phyloP scores from a whole-genome alignment of 1,139 yeast genomes.

The Scheffersomyces stambukii region DNA sequence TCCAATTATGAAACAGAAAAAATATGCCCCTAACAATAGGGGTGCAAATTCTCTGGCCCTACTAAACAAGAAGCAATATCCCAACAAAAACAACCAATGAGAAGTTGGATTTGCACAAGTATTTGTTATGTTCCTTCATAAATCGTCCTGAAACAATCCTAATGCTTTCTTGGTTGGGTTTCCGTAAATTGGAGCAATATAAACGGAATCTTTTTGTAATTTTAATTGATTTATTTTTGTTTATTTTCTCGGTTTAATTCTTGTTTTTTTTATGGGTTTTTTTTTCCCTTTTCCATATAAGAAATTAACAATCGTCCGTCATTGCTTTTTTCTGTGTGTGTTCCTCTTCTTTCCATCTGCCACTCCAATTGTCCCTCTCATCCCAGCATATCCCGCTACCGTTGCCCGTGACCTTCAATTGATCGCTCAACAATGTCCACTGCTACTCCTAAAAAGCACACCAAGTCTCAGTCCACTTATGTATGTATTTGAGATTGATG shows the following conservation, averaged over 20 bases:
- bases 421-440: conserved; percentile 1
- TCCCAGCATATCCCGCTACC: not conserved
- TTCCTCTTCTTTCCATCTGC: too few relatives aligned
- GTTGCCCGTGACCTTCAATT: not conserved
- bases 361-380: not conserved
- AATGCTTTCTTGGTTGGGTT: too few relatives aligned
- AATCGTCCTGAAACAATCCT: too few relatives aligned
- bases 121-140: too few relatives aligned
- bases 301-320: not conserved
- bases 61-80: too few relatives aligned
- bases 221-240: not conserved
- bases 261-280: not conserved
- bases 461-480: conserved; percentile 67
- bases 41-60: too few relatives aligned
- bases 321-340: too few relatives aligned
- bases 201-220: too few relatives aligned
- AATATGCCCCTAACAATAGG: too few relatives aligned
- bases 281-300: not conserved
- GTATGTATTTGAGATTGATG: conserved; percentile 31
- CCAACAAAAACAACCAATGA: not conserved
- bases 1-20: too few relatives aligned
- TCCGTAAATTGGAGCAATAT: too few relatives aligned
- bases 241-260: not conserved
- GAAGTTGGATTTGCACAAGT: too few relatives aligned
- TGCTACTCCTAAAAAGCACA: conserved; percentile 52